Evolutionary conservation across 108 stramenopile species (phyloP).

Genomic region (Nitzschia sp.): DNA sequence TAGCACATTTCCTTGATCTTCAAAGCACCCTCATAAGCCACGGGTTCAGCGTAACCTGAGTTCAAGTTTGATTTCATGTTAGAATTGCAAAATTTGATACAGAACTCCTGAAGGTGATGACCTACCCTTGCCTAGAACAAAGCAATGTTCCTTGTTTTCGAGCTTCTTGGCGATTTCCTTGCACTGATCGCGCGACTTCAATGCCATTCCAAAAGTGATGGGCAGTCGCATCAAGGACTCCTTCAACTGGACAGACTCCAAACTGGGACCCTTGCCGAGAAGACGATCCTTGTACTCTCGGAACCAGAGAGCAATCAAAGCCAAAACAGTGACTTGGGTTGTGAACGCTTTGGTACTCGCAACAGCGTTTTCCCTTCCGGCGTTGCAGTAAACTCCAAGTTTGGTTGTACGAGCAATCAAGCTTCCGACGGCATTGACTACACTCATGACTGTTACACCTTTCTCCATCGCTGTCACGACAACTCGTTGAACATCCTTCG

Average conservation of each 20-base stretch:
- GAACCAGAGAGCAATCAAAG: constrained; percentile 95
- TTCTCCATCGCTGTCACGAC: constrained; percentile 81
- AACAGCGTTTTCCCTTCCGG: constrained; percentile 99
- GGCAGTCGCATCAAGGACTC: constrained; percentile 95
- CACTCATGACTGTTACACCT: constrained; percentile 84
- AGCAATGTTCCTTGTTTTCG: constrained; percentile 91
- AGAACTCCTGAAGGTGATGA: neutral
- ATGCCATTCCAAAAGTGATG: constrained; percentile 96
- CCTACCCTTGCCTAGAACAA: constrained; percentile 93
- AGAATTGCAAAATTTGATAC: too few relatives aligned
- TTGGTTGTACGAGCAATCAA: constrained; percentile 96
- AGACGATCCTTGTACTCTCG: constrained; percentile 75
- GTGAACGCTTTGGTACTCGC: constrained; percentile 99
- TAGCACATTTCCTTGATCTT: constrained; percentile 99
- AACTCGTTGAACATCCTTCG: constrained; percentile 94
- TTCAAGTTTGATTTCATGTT: neutral
- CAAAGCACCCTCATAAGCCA: constrained; percentile 95
- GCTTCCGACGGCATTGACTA: constrained; percentile 97
- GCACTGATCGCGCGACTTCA: constrained; percentile 87
- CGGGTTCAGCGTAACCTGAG: constrained; percentile 91
- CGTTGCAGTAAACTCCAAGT: constrained; percentile 97
- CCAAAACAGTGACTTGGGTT: constrained; percentile 97
- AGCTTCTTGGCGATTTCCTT: constrained; percentile 75
- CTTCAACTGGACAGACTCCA: constrained; percentile 61
- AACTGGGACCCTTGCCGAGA: constrained; percentile 52